Evolutionary conservation across 179 eudicot genomes (phyloP).

Genomic region (Monotropa hypopitys): DNA sequence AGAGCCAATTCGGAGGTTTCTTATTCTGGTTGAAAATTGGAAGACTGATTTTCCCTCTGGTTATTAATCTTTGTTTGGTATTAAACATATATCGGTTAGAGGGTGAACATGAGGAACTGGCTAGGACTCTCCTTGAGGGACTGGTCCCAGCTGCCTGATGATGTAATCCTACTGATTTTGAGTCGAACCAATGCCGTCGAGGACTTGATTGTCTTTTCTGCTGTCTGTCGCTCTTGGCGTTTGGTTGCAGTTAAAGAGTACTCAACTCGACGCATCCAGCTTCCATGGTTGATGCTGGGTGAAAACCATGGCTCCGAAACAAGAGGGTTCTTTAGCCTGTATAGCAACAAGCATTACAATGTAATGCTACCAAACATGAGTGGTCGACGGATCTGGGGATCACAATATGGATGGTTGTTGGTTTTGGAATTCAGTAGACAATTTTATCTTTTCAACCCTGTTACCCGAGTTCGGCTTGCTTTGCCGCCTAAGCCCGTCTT

Average conservation of each 20-base stretch:
- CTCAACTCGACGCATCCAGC: constrained; percentile 5
- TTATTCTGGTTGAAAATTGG: neutral
- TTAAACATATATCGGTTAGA: neutral
- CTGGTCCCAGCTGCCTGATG: constrained; percentile 13
- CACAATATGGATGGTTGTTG: constrained; percentile 7
- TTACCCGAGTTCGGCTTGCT: constrained; percentile 8
- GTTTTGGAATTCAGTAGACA: constrained; percentile 4
- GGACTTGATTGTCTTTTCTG: constrained; percentile 8
- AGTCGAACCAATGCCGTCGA: constrained; percentile 9
- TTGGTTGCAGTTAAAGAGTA: constrained; percentile 9
- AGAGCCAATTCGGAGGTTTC: neutral
- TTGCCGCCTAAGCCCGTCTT: constrained; percentile 14
- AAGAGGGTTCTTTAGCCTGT: constrained; percentile 8
- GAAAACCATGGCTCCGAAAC: constrained; percentile 5
- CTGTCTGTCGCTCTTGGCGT: constrained; percentile 14
- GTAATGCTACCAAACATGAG: constrained; percentile 5
- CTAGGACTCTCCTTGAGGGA: constrained; percentile 7
- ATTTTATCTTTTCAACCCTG: constrained; percentile 12
- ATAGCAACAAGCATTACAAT: constrained; percentile 1
- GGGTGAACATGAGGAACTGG: constrained; percentile 8
- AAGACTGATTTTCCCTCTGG: neutral
- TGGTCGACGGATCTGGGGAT: constrained; percentile 12
- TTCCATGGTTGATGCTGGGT: constrained; percentile 14
- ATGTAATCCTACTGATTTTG: constrained; percentile 10
- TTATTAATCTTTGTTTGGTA: neutral